Base-by-base conservation (phyloP, 805 yeast genomes). In the Torulaspora indica region DNA sequence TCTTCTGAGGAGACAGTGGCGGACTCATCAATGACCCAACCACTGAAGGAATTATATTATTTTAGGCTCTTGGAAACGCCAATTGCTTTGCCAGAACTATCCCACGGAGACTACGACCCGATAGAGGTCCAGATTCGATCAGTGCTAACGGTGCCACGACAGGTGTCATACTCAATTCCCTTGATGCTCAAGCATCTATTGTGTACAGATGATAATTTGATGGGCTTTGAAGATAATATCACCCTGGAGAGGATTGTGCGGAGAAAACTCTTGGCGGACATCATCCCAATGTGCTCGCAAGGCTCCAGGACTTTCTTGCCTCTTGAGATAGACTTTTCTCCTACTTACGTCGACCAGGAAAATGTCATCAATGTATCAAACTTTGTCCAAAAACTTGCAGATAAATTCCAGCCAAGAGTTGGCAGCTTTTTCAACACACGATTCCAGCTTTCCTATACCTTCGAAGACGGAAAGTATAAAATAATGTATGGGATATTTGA, bases 161-260 rank as follows among this genome's bases (percentile, higher is more conserved):
- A 36, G 15, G 41, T 27, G 15, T 36, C 38, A 15, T 47, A 47
- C 30, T 32, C 50, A n/a, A 28, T 47, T 3, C 47, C 50, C n/a
- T 31, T 18, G 10, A 27, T 42, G 25, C 15, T 47, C 15, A 43
- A 47, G 28, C 43, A 43, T 20, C 34, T 43, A 5, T 12, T 47
- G 18, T 47, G 47, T 23, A 47, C 47, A 2, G 40, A 43, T 12
- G 47, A 43, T 15, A 40, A 43, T 17, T 25, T 47, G 18, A 43
- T 43, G 45, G 45, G 47, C 10, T 32, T 43, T 2, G 35, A 37
- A 36, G 50, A 47, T 10, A 43, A 27, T 28, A 47, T 43, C 10
- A 47, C 41, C 5, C 22, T 47, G 20, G 50, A 47, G 29, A 35
- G 50, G 34, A 40, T 47, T 6, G 46, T 47, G 8, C 22, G 50